Evolutionary conservation across 768 basidiomycete species (phyloP), one percentile per base, ranked within the genome.

Genomic region (Rubroboletus pulcherrimus): DNA sequence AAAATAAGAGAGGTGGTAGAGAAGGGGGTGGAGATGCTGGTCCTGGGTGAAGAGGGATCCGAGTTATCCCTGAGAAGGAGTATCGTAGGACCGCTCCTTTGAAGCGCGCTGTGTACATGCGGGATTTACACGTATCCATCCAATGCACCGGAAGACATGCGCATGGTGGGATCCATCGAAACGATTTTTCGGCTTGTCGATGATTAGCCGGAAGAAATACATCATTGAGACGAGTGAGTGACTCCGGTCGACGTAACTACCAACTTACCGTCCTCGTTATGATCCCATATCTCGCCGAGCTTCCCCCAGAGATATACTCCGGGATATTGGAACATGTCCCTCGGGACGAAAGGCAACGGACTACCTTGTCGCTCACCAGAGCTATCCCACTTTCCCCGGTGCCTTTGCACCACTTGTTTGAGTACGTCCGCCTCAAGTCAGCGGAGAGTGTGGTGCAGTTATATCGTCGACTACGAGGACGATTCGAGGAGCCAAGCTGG

Each of bases 241-340:
- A 46, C n/a, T 31, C 10, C 12, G 17, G 49, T 30, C 9, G 9
- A 53, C n/a, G 37, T 2, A 24, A 54, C 41, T 35, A 12, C 37
- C 39, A 40, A 30, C 53, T 40, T 43, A 51, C 46, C 41, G 21
- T 30, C 7, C 19, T 49, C n/a, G 4, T 19, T n/a, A 69, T 67
- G 64, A 50, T 49, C 8, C 56, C 59, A 39, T 59, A 47, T 35
- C 53, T 77, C 45, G 65, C 65, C 30, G 63, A 56, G 30, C 72
- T 92, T 21, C 89, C 91, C 9, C 66, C 81, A 4, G 90, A 93
- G 69, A 74, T 93, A 8, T 85, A 87, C 67, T 74, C 78, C 17
- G 70, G 73, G 15, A 83, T 91, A 61, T 70, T 92, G 41, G 64
- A 69, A 19, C 76, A 80, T 17, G 57, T 91, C 17, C 75, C 81